Evolutionary conservation across 2,329 filamentous ascomycete genomes (phyloP).

Genomic region (Pseudopyricularia cyperi): DNA sequence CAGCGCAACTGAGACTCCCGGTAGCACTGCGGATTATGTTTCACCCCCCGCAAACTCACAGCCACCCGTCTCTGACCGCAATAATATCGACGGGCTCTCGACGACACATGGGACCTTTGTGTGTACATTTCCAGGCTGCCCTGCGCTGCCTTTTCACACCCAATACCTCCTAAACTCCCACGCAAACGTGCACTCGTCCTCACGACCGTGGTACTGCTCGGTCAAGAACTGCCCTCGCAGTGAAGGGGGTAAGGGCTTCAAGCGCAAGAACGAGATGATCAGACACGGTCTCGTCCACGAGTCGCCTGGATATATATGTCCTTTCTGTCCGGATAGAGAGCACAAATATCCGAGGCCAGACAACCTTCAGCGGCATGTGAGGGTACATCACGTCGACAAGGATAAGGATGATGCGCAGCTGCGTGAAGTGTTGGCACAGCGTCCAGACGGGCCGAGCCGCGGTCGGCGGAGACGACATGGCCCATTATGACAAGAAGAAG

Average conservation of each 20-base stretch:
- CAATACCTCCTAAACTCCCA: slow-evolving; percentile 69
- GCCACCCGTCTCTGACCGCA: slow-evolving; percentile 25
- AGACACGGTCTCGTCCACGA: slow-evolving; percentile 78
- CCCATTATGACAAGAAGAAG: not conserved
- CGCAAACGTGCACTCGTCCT: slow-evolving; percentile 56
- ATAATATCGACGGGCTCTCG: slow-evolving; percentile 43
- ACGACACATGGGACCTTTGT: slow-evolving; percentile 38
- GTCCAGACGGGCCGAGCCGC: slow-evolving; percentile 71
- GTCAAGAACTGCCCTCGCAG: slow-evolving; percentile 49
- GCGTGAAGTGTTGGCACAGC: slow-evolving; percentile 72
- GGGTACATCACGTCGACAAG: slow-evolving; percentile 82
- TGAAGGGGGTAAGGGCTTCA: slow-evolving; percentile 55
- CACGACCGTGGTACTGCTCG: slow-evolving; percentile 52
- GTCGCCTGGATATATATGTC: slow-evolving; percentile 89
- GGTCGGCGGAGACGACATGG: slow-evolving; percentile 49
- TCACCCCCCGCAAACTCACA: not conserved
- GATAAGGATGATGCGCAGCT: slow-evolving; percentile 74
- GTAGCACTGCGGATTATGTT: slow-evolving; percentile 4
- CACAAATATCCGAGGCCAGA: slow-evolving; percentile 92
- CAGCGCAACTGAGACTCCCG: slow-evolving; percentile 29
- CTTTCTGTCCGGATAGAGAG: slow-evolving; percentile 86
- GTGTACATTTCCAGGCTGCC: slow-evolving; percentile 52
- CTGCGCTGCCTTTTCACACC: slow-evolving; percentile 62
- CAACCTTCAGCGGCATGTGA: slow-evolving; percentile 92
- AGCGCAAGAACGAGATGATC: slow-evolving; percentile 63